Evolutionary conservation across 2,329 filamentous ascomycete genomes (phyloP), one percentile per base, ranked within the genome.

Genomic region (Botrytis paeoniae): DNA sequence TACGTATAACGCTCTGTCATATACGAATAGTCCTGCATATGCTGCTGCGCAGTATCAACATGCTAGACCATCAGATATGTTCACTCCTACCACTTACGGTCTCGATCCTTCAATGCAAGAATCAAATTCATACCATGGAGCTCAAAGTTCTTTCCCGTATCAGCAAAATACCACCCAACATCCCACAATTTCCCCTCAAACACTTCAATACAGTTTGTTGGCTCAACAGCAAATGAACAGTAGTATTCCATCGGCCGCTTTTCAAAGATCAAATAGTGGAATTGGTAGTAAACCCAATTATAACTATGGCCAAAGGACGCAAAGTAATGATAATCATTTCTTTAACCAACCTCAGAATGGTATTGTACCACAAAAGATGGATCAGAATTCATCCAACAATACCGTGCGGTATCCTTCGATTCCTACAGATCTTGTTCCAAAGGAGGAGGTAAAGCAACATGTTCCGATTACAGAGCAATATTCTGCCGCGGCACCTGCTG

Each of bases 161-260:
- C 74, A 74, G 16, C 73, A 75, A 16, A 73, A 69, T 29, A 64
- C 66, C 25, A 45, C 66, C 10, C 75, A 76, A 8, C 75, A 75
- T 63, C 60, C 75, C n/a, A 80, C 79, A 18, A 78, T 80, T 25
- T 71, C 79, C 48, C 78, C 79, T n/a, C 78, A 79, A 59, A 77
- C 74, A 69, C 77, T 80, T 51, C 79, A 81, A 60, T 80, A 80
- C 69, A 73, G 54, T 37, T 74, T 78, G 41, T 45, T 74, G 22
- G 61, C 74, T n/a, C 75, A 69, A 25, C 79, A 78, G 39, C 71
- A 73, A 39, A 39, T 75, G 48, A 78, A 75, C 71, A 75, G 71
- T 73, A 70, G 69, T n/a, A 69, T 75, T n/a, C 25, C n/a, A 9
- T 72, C 70, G 29, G 51, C 73, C 20, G 48, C 71, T 54, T 78